Conservation (phyloP, 2,329 filamentous ascomycete genomes). For the Pyrenochaeta sp. region DNA sequence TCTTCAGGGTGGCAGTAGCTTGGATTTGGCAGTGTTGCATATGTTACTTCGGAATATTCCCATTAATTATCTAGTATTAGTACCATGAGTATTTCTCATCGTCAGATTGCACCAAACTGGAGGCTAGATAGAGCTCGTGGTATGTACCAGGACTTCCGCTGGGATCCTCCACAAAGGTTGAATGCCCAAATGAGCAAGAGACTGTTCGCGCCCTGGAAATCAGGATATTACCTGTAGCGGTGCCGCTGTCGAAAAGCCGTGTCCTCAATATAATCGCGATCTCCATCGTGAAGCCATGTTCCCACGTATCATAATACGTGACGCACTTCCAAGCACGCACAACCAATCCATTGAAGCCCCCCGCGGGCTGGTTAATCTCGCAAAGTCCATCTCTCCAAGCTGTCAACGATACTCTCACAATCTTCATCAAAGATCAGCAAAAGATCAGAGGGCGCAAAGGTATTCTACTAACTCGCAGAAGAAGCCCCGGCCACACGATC, state of each 20-base stretch:
- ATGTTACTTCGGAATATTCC: too few relatives aligned
- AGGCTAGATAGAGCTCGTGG: too few relatives aligned
- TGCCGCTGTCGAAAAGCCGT: too few relatives aligned
- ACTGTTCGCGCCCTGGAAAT: too few relatives aligned
- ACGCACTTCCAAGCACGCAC: not conserved
- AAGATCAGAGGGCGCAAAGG: not conserved
- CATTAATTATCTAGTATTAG: too few relatives aligned
- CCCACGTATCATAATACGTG: not conserved
- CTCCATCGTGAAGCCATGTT: not conserved
- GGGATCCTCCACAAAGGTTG: too few relatives aligned
- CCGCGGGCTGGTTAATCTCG: not conserved
- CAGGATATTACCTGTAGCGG: too few relatives aligned
- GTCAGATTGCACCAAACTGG: too few relatives aligned
- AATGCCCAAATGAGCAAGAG: too few relatives aligned
- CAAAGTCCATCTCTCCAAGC: not conserved
- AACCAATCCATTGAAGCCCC: not conserved
- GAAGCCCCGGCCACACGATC: conserved; percentile 25
- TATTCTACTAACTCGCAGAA: conserved; percentile 26
- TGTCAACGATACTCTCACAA: not conserved
- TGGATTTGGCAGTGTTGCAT: too few relatives aligned
- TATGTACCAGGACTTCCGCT: too few relatives aligned
- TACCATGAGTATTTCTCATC: too few relatives aligned
- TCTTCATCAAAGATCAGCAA: not conserved
- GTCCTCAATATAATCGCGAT: not conserved
- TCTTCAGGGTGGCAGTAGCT: not conserved